Conservation (phyloP, 2,329 filamentous ascomycete species). For the Lachnellula occidentalis region DNA sequence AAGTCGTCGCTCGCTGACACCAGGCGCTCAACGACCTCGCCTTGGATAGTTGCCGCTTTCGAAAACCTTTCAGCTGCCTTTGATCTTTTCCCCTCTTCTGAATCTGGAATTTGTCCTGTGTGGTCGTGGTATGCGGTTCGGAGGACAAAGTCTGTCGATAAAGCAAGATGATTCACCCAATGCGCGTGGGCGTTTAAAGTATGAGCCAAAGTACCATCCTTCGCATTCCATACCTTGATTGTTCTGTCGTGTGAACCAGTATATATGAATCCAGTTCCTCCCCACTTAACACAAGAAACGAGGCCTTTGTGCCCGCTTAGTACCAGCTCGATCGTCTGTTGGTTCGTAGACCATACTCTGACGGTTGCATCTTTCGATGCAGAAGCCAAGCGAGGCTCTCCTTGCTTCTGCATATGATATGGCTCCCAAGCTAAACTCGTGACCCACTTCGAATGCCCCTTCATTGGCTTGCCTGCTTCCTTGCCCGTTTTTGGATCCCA, state of each 20-base stretch:
- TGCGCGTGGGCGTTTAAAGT: constrained; percentile 80
- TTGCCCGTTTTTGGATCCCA: constrained; percentile 85
- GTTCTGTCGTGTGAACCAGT: constrained; percentile 87
- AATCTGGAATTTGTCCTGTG: constrained; percentile 61
- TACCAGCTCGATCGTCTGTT: constrained; percentile 72
- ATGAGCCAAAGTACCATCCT: constrained; percentile 72
- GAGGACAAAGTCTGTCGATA: constrained; percentile 87
- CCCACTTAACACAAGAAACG: constrained; percentile 91
- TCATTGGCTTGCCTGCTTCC: constrained; percentile 61
- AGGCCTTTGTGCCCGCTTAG: constrained; percentile 84
- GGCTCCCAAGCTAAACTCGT: constrained; percentile 89
- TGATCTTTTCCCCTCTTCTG: constrained; percentile 62
- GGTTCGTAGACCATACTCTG: constrained; percentile 78
- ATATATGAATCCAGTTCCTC: constrained; percentile 80
- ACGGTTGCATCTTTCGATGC: constrained; percentile 87
- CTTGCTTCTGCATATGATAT: constrained; percentile 72
- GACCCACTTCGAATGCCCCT: constrained; percentile 86
- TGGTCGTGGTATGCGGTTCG: constrained; percentile 86
- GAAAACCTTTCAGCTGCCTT: constrained; percentile 81
- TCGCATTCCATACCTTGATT: constrained; percentile 82
- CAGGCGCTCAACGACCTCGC: constrained; percentile 73
- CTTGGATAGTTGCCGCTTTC: constrained; percentile 72
- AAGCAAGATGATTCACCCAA: constrained; percentile 90
- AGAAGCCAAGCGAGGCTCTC: constrained; percentile 75
- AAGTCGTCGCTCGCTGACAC: constrained; percentile 93